These are phyloP conservation scores for Trichoderma cornu-damae DNA, from an alignment of 2,329 filamentous ascomycete species.

Conservation along the genomic window DNA sequence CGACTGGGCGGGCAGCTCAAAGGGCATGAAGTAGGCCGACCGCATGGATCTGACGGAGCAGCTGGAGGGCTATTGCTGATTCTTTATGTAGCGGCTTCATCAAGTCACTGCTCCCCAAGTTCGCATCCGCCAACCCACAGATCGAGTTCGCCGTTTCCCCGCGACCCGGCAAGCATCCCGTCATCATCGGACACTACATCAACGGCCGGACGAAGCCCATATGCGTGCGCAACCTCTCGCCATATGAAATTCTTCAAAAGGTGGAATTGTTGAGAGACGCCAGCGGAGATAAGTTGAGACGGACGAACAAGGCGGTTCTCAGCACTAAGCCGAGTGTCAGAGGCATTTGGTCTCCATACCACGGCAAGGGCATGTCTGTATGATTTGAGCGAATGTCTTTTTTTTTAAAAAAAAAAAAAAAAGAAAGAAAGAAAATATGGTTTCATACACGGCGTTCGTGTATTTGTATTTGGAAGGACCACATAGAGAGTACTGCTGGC, in stretches of 20 bases:
- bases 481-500: slow-evolving; percentile 22
- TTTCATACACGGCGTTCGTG: slow-evolving; percentile 23
- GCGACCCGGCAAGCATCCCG: slow-evolving; percentile 81
- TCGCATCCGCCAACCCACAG: slow-evolving; percentile 76
- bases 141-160: slow-evolving; percentile 91
- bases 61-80: background rate
- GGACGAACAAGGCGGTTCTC: slow-evolving; percentile 57
- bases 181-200: slow-evolving; percentile 86
- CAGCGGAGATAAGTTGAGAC: slow-evolving; percentile 68
- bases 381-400: slow-evolving; percentile 29
- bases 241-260: slow-evolving; percentile 76
- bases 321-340: slow-evolving; percentile 62
- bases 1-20: slow-evolving; percentile 89
- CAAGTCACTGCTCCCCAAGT: slow-evolving; percentile 66
- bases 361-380: slow-evolving; percentile 53
- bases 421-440: too few relatives aligned
- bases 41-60: too few relatives aligned
- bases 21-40: slow-evolving; percentile 77
- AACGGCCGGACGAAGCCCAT: slow-evolving; percentile 82
- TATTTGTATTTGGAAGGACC: slow-evolving; percentile 28
- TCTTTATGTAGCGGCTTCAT: slow-evolving; percentile 64
- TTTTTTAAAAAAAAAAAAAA: too few relatives aligned
- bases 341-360: slow-evolving; percentile 67
- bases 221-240: slow-evolving; percentile 81
- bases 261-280: slow-evolving; percentile 66